Base-by-base conservation (phyloP, 1,284 basidiomycete genomes). In the Laetiporus sulphureus region DNA sequence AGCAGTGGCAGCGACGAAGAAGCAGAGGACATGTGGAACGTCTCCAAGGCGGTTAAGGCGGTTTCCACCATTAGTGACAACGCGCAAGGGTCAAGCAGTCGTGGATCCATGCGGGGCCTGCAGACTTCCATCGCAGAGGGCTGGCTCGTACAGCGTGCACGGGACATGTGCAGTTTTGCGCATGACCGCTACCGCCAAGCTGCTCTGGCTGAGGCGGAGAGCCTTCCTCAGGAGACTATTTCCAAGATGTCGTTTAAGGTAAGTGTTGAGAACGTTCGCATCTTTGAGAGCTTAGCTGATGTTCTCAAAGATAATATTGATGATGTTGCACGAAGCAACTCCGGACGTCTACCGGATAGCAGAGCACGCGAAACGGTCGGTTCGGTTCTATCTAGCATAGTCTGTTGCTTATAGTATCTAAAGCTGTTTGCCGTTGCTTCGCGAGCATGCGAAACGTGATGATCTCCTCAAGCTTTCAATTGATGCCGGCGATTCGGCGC, bases 141-240 rank as follows among this genome's bases (percentile, higher is more conserved):
- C 1, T 84, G 80, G 80, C 64, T 84, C 3, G 72, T 82, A 11
- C 78, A 82, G 48, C 63, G 78, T 34, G 82, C 79, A 2, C 66
- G 82, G 21, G 82, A 84, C 51, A 82, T 83, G 79, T 83, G 80
- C 58, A 77, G 73, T 49, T 84, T 83, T 60, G 67, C 79, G 3
- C 82, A 85, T 56, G 81, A 84, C 54, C 65, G 80, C 36, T 84
- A 83, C 60, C 71, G 80, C 7, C 81, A 83, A 57, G 79, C 81
- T 13, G 78, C 77, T 7, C 74, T 78, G 52, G 70, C 68, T 2
- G 78, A 82, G 57, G 73, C 71, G 0, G 66, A 71, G 33, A 60
- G 58, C 3, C 63, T 83, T 11, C 64, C 77, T 0, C 60, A 64
- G 30, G 71, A 71, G n/a, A 58, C 64, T 0, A 63, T 75, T 24